Base-by-base conservation (phyloP, 306 rosid species). In the Parietaria judaica region DNA sequence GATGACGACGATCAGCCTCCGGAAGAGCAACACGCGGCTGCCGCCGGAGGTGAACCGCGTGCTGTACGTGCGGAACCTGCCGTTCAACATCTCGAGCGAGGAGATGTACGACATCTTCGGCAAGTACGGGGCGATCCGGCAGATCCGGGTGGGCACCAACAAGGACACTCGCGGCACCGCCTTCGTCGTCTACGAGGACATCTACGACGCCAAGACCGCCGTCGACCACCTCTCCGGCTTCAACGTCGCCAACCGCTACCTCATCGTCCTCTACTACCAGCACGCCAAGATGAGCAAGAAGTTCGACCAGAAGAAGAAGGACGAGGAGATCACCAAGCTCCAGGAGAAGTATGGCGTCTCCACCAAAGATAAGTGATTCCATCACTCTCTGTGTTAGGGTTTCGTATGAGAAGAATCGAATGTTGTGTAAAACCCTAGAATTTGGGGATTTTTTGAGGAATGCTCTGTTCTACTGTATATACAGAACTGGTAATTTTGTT, bases 51-150 rank as follows among this genome's bases (percentile, higher is more conserved):
- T 92, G 9, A 88, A 92, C 76, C 86, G 94, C 45, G 96, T 86
- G 1, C 84, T 92, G 34, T 92, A 88, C 68, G 96, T 92, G 0
- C 75, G 99, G 0, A 92, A 92, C 72, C 84, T 92, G 1, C 99
- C 99, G 0, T 92, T 92, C 85, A 92, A 88, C 81, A 92, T 92
- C 11, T 82, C 99, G 3, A 88, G 99, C 79, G 96, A 92, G 60
- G 99, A 92, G 88, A 92, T 92, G 99, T 92, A 92, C 83, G 99
- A 92, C 36, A 92, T 92, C 11, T 88, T 92, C 61, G 99, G 99
- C 53, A 92, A 92, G 58, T 88, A 92, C 85, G 99, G 99, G 0
- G 99, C 96, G 11, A 92, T 92, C 14, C 84, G 99, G 31, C 99
- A 92, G 94, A 92, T 88, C 48, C 95, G 96, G 7, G 75, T 92